Conservation (phyloP, 257 asterid species). For the Solanum phureja region DNA sequence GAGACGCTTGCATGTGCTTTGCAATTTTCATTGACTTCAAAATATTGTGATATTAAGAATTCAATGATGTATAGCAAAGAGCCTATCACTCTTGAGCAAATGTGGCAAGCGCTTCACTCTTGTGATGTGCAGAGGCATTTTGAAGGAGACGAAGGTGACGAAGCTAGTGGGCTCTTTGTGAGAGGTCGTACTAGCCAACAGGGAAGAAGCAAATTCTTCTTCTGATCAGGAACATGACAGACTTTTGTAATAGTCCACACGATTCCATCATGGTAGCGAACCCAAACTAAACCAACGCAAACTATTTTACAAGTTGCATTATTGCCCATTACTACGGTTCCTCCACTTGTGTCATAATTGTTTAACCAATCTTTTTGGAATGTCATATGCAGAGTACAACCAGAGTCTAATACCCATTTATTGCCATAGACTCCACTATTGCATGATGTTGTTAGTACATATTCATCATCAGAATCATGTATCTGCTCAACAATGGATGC, state of each 20-base stretch:
- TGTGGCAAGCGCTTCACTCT: background rate
- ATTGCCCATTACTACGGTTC: background rate
- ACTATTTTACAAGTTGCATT: background rate
- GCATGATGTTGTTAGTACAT: too few species aligned
- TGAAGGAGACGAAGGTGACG: background rate
- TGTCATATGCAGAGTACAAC: background rate
- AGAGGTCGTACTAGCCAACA: background rate
- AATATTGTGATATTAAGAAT: too few species aligned
- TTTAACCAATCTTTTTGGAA: background rate
- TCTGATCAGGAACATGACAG: background rate
- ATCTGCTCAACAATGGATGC: background rate
- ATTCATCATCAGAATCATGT: background rate
- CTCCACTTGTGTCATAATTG: background rate
- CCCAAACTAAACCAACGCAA: background rate
- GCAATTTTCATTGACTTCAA: background rate
- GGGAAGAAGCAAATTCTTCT: too few species aligned
- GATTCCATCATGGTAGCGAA: background rate
- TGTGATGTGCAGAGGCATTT: background rate
- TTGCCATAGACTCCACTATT: background rate
- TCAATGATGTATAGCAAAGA: background rate
- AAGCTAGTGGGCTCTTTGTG: background rate
- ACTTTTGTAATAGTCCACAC: background rate
- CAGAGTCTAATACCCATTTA: background rate
- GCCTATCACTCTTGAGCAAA: background rate
- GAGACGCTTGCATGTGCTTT: background rate